Evolutionary conservation across 2,329 filamentous ascomycete genomes (phyloP).

Genomic region (Penicillium sp.): DNA sequence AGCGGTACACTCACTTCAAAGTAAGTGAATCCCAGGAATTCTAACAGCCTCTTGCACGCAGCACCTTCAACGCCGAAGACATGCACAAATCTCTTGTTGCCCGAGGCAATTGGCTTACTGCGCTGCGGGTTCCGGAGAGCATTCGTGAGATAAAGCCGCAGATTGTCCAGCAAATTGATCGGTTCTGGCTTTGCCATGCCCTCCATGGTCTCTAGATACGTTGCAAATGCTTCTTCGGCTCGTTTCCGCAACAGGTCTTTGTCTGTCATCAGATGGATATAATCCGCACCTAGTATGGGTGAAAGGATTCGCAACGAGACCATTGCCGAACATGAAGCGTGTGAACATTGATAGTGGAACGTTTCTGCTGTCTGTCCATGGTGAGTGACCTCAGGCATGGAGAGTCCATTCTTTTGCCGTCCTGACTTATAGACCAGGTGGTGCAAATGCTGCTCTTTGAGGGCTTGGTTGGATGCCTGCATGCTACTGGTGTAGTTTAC

Average conservation of each 20-base stretch:
- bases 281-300: constrained; percentile 53
- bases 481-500: constrained; percentile 53
- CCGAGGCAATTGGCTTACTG: constrained; percentile 56
- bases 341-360: constrained; percentile 61
- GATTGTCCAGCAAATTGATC: constrained; percentile 56
- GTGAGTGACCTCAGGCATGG: constrained; percentile 22
- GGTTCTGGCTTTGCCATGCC: constrained; percentile 54
- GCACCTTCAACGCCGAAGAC: constrained; percentile 60
- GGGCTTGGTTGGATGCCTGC: constrained; percentile 49
- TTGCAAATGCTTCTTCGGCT: constrained; percentile 53
- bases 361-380: constrained; percentile 44
- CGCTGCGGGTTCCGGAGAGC: constrained; percentile 53
- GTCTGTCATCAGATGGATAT: constrained; percentile 57
- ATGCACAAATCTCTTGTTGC: constrained; percentile 65
- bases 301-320: constrained; percentile 56
- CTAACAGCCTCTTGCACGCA: constrained; percentile 58
- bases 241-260: constrained; percentile 53
- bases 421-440: constrained; percentile 55
- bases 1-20: constrained; percentile 35
- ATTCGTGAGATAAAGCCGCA: constrained; percentile 63
- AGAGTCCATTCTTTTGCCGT: constrained; percentile 29
- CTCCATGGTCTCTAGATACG: constrained; percentile 56
- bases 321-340: constrained; percentile 55
- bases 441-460: constrained; percentile 57
- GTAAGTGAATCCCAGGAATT: constrained; percentile 58